Evolutionary conservation across 331 rosid genomes (phyloP).

Genomic region (Malus hybrid): DNA sequence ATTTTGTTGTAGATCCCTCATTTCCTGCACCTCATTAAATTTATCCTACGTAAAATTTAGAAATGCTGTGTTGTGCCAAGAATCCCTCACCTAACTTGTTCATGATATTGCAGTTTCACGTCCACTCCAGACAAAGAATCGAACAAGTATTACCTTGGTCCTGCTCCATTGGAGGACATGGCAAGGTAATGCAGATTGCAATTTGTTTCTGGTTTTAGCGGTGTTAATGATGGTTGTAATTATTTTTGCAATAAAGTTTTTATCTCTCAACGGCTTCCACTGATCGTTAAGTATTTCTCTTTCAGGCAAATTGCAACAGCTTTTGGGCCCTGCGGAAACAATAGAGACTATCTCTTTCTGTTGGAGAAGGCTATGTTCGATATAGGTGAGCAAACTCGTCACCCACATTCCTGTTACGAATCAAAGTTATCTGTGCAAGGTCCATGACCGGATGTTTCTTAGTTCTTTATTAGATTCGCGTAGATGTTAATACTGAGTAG

Average conservation of each 20-base stretch:
- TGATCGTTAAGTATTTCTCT: background rate
- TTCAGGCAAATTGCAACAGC: slow-evolving; percentile 96
- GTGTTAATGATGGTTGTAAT: background rate
- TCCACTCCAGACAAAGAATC: slow-evolving; percentile 75
- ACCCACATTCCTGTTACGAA: background rate
- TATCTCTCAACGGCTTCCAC: background rate
- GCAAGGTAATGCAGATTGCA: slow-evolving; percentile 48
- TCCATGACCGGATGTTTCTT: background rate
- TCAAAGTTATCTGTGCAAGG: background rate
- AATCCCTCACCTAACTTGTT: slow-evolving; percentile 2
- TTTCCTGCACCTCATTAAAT: background rate
- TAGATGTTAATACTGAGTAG: background rate
- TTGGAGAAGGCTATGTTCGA: slow-evolving; percentile 80
- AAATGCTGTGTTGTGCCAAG: background rate
- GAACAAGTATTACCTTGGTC: slow-evolving; percentile 91
- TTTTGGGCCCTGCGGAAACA: slow-evolving; percentile 89
- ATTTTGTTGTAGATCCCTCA: background rate
- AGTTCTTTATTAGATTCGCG: too few relatives aligned
- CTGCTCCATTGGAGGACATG: slow-evolving; percentile 88
- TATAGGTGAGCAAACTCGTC: slow-evolving; percentile 44
- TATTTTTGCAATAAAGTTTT: background rate
- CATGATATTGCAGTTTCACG: slow-evolving; percentile 57
- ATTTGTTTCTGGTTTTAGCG: background rate
- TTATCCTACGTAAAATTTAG: background rate
- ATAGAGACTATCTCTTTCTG: slow-evolving; percentile 71